These are phyloP conservation scores for Rhizopogon vulgaris DNA, from an alignment of 768 basidiomycete species.

Conservation along the genomic window DNA sequence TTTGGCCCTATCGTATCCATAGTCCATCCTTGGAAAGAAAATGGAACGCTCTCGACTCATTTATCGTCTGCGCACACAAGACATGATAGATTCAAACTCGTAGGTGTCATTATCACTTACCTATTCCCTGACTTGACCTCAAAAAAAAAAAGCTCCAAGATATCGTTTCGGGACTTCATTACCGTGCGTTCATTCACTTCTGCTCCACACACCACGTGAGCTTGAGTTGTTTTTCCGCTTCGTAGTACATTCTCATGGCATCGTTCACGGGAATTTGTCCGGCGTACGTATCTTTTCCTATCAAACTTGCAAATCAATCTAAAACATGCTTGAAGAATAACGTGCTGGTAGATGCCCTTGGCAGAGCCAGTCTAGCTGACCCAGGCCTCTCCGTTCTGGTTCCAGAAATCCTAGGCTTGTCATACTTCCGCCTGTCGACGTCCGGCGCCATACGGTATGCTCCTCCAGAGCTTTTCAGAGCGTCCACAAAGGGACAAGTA, in stretches of 20 bases:
- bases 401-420: slow-evolving; percentile 25
- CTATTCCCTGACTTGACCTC: background rate
- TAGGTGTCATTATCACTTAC: background rate
- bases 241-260: background rate
- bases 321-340: background rate
- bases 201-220: background rate
- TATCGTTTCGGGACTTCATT: slow-evolving; percentile 1
- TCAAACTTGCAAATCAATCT: background rate
- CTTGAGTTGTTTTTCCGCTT: background rate
- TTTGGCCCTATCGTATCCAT: slow-evolving; percentile 16
- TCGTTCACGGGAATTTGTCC: background rate
- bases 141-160: background rate
- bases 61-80: slow-evolving; percentile 7
- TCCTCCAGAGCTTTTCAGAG: slow-evolving; percentile 4
- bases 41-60: slow-evolving; percentile 13
- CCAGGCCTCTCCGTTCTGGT: slow-evolving; percentile 37
- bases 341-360: background rate
- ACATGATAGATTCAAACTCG: slow-evolving; percentile 16
- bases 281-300: background rate
- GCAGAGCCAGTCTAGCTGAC: slow-evolving; percentile 33
- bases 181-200: background rate
- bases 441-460: slow-evolving; percentile 2
- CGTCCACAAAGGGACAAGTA: background rate
- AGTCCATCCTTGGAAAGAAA: slow-evolving; percentile 15
- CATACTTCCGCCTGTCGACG: slow-evolving; percentile 22